These are phyloP conservation scores for Diddensiella caesifluorescens DNA, from an alignment of 805 yeast genomes.

Conservation along the genomic window DNA sequence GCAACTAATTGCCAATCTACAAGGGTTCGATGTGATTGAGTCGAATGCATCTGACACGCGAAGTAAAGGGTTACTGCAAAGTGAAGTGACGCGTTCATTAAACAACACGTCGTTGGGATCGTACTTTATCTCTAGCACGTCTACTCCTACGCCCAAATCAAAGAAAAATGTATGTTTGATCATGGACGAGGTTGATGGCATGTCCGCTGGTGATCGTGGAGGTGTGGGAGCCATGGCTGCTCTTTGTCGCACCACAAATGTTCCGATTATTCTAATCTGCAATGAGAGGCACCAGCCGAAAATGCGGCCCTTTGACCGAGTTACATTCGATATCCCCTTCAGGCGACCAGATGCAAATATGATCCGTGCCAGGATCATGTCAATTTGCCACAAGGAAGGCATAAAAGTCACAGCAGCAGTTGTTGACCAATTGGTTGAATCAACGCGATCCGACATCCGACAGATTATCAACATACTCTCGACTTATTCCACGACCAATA, in stretches of 20 bases:
- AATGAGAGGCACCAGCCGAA: conserved; percentile 89
- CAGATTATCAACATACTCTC: conserved; percentile 88
- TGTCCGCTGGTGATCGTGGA: conserved; percentile 98
- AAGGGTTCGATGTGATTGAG: conserved; percentile 77
- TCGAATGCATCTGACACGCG: conserved; percentile 88
- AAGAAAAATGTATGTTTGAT: conserved; percentile 68
- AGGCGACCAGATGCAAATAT: conserved; percentile 82
- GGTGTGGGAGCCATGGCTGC: conserved; percentile 94
- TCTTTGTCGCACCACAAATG: conserved; percentile 75
- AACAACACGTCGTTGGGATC: conserved; percentile 82
- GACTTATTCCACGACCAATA: conserved; percentile 72
- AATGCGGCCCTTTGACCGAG: conserved; percentile 91
- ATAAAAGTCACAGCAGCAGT: conserved; percentile 73
- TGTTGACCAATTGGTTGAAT: conserved; percentile 75
- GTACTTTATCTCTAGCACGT: conserved; percentile 42
- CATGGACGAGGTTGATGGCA: conserved; percentile 99
- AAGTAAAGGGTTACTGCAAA: conserved; percentile 69
- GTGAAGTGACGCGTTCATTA: conserved; percentile 62
- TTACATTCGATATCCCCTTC: conserved; percentile 73
- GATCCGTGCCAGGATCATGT: conserved; percentile 77
- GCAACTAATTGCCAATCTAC: conserved; percentile 72
- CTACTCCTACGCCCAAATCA: not conserved
- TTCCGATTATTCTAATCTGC: conserved; percentile 90
- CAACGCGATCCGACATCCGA: conserved; percentile 87
- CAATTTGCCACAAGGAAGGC: conserved; percentile 83